Percentiles rank a stretch among this genome's conserved stretches.
Conservation (phyloP, 139 green algal species). For the Asterochloris sp. region DNA sequence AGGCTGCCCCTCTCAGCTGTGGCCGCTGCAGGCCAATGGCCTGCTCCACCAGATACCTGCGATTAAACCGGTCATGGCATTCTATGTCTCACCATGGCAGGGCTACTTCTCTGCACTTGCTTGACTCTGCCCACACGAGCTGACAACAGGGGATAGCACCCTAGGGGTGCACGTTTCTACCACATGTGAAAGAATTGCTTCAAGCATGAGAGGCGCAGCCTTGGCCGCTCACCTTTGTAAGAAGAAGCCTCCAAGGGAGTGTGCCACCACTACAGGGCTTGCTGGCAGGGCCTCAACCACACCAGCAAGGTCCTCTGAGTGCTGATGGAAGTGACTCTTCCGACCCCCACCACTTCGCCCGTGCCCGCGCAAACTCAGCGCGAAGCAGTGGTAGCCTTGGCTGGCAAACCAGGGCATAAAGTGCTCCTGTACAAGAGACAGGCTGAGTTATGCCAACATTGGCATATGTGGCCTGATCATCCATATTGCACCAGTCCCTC, state of each 20-base stretch:
- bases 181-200: not conserved
- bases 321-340: conserved; percentile 9
- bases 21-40: conserved; percentile 4
- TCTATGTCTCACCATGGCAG: not conserved
- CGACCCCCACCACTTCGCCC: conserved; percentile 44
- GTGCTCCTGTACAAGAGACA: conserved; percentile 41
- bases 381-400: conserved; percentile 59
- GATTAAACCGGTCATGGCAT: not conserved
- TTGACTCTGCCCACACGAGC: not conserved
- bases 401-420: conserved; percentile 75
- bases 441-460: not conserved
- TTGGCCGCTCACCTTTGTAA: conserved; percentile 55
- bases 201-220: not conserved
- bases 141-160: not conserved
- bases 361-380: conserved; percentile 66
- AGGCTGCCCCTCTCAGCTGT: conserved; percentile 45
- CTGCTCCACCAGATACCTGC: conserved; percentile 17
- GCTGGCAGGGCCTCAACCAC: conserved; percentile 39
- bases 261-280: conserved; percentile 69
- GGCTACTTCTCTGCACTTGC: not conserved
- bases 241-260: conserved; percentile 81
- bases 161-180: not conserved
- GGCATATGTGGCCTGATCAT: not conserved
- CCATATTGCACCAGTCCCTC: not conserved
- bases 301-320: conserved; percentile 27